phyloP scores from a whole-genome alignment of 495 filamentous ascomycete genomes.

The Aspergillus diversus region DNA sequence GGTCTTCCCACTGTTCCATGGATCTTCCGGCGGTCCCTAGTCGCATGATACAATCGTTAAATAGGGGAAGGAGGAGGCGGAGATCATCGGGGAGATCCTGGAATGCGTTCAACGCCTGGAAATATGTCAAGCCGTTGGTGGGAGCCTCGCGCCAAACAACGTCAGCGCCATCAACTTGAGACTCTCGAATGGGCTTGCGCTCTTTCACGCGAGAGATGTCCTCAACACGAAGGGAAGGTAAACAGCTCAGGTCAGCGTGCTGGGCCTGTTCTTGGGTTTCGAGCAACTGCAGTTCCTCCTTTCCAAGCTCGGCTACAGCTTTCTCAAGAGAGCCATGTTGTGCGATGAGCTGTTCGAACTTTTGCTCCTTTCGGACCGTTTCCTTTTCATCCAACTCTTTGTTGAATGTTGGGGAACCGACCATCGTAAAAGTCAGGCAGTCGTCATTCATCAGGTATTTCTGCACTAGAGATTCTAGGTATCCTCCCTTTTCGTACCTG shows the following conservation, averaged over 20 bases:
- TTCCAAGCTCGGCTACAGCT: constrained; percentile 68
- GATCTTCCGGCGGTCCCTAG: constrained; percentile 83
- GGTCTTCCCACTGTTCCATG: constrained; percentile 93
- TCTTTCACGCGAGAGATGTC: constrained; percentile 86
- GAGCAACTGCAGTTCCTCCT: constrained; percentile 78
- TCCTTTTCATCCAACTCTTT: constrained; percentile 80
- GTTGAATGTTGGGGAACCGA: constrained; percentile 73
- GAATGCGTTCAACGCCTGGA: constrained; percentile 82
- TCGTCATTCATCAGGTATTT: constrained; percentile 89
- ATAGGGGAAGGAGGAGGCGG: constrained; percentile 82
- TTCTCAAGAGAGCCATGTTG: constrained; percentile 70
- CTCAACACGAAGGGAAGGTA: constrained; percentile 82
- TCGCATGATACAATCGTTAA: constrained; percentile 89
- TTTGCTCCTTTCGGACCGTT: constrained; percentile 64
- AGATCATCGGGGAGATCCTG: constrained; percentile 83
- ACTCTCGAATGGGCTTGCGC: constrained; percentile 67
- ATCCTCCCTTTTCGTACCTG: constrained; percentile 68
- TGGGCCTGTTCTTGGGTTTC: constrained; percentile 81
- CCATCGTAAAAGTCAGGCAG: constrained; percentile 93
- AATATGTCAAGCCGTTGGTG: constrained; percentile 96
- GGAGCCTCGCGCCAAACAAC: constrained; percentile 90
- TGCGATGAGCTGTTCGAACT: constrained; percentile 69
- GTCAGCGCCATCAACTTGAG: constrained; percentile 64
- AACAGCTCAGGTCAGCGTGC: constrained; percentile 79
- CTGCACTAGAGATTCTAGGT: constrained; percentile 82